Evolutionary conservation across 768 basidiomycete genomes (phyloP), one percentile per base, ranked within the genome.

Genomic region (Cubamyces lactineus): DNA sequence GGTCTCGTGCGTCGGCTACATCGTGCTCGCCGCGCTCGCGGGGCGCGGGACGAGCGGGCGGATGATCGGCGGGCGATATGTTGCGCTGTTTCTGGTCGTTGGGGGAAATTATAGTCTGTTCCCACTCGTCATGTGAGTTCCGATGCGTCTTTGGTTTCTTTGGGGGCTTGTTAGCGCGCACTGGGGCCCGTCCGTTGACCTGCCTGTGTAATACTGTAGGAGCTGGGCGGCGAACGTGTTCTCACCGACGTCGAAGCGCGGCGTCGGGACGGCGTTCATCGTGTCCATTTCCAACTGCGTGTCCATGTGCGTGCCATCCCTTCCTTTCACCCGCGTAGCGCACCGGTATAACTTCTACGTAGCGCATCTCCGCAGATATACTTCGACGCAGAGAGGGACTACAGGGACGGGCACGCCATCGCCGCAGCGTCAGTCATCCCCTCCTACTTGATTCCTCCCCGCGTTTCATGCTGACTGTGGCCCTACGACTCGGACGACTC

Each of bases 171-270:
- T n/a, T n/a, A n/a, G n/a, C n/a, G n/a, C n/a, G n/a, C n/a, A n/a
- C n/a, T n/a, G n/a, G n/a, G n/a, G n/a, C n/a, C n/a, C n/a, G n/a
- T n/a, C n/a, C n/a, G n/a, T n/a, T n/a, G n/a, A n/a, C n/a, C n/a
- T n/a, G n/a, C n/a, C n/a, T n/a, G n/a, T n/a, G n/a, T n/a, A 9
- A 11, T 34, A 34, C 4, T 53, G 39, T 61, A 84, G 83, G 82
- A 82, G 81, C 67, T 86, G 84, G 84, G 84, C 83, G 16, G 81
- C 83, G 5, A 84, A 84, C 66, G 74, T 78, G 0, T 84, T 86
- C 68, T 81, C 84, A 6, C 84, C 84, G 12, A 86, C 84, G 8
- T 83, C 82, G 1, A 86, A 86, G 67, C 78, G 84, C 26, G 84
- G 84, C 42, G 84, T 84, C 53, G 84, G 84, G 4, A 84, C 84